Percentiles rank a stretch among this genome's conserved stretches.
Evolutionary conservation across 257 asterid genomes (phyloP).

Genomic region (Fraxinus cuspidata): DNA sequence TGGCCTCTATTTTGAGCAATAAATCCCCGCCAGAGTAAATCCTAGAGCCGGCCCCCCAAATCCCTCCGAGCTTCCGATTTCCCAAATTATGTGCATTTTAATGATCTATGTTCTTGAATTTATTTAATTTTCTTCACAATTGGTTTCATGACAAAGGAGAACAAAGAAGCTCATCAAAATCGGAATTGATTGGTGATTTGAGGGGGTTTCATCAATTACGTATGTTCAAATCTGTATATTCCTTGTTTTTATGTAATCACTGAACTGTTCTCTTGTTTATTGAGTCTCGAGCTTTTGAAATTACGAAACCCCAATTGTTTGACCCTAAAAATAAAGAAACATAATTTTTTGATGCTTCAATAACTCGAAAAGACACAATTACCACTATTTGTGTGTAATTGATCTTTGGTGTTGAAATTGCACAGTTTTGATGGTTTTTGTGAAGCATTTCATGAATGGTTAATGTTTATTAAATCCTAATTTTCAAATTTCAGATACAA

Average conservation of each 20-base stretch:
- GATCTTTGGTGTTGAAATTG: background rate
- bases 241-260: background rate
- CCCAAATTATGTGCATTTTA: background rate
- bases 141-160: too few relatives aligned
- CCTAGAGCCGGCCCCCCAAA: background rate
- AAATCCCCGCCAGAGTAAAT: background rate
- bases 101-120: background rate
- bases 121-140: background rate
- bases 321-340: background rate
- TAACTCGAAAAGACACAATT: background rate
- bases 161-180: background rate
- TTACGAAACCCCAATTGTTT: background rate
- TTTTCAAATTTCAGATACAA: background rate
- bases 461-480: background rate
- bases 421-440: background rate
- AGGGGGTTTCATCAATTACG: background rate
- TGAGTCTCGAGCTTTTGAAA: background rate
- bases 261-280: too few relatives aligned
- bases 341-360: background rate
- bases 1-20: background rate
- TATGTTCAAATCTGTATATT: background rate
- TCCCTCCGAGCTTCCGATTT: background rate
- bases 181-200: background rate
- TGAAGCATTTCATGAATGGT: background rate
- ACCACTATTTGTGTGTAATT: background rate